Percentiles rank a stretch among this genome's conserved stretches.
These are phyloP conservation scores for Pneumocystis carinii DNA, from an alignment of 1,139 yeast species.

Conservation along the genomic window DNA sequence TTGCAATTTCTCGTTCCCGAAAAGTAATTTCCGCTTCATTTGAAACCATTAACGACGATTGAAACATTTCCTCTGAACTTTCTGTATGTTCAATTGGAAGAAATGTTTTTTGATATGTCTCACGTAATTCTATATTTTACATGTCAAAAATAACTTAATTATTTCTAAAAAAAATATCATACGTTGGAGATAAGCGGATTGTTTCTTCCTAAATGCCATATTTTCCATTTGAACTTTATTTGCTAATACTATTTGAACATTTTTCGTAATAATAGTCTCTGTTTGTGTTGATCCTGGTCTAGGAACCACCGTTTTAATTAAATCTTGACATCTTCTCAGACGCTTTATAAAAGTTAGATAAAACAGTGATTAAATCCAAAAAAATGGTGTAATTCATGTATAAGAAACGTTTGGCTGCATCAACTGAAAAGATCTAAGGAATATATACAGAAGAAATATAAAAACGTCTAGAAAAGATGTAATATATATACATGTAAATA, in stretches of 20 bases:
- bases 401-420: background rate
- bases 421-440: no score
- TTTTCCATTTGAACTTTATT: conserved; percentile 66
- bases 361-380: background rate
- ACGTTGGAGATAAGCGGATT: conserved; percentile 68
- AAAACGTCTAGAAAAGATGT: no score
- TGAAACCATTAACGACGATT: conserved; percentile 15
- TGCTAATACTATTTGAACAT: conserved; percentile 75
- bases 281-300: conserved; percentile 19
- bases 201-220: conserved; percentile 67
- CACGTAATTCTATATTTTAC: conserved; percentile 1
- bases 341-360: conserved; percentile 21
- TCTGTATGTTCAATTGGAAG: background rate
- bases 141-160: background rate
- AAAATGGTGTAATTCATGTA: background rate
- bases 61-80: conserved; percentile 21
- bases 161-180: conserved; percentile 23
- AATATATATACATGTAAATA: no score
- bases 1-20: conserved; percentile 77
- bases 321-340: conserved; percentile 62
- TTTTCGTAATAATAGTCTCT: conserved; percentile 55
- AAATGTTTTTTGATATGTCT: conserved; percentile 4
- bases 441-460: no score
- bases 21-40: conserved; percentile 36
- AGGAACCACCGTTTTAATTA: conserved; percentile 47